Evolutionary conservation across 2,329 filamentous ascomycete genomes (phyloP), one percentile per base, ranked within the genome.

Genomic region (Alternaria hordeiaustralica): DNA sequence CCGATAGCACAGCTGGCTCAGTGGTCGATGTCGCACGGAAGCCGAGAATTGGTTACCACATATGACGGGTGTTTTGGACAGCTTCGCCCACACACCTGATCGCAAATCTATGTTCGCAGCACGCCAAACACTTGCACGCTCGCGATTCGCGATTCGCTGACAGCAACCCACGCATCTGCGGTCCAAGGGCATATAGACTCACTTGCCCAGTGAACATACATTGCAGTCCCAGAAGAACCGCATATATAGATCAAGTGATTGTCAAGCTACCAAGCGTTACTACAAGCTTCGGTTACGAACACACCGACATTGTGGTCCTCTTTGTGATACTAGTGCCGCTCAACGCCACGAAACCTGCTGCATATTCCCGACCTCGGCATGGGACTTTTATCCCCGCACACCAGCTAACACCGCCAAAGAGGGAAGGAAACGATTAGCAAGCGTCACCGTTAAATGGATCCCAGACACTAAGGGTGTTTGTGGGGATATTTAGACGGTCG

Each of bases 341-440:
- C 25, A 47, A 33, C 41, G 25, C 26, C 12, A 28, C 36, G 28
- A 21, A 50, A 21, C 18, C 33, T 6, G n/a, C 28, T 59, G 46
- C 54, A 26, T 61, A 59, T 64, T 33, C 55, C 58, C 69, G 70
- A 75, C 74, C 74, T 77, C 74, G 74, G 73, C 61, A 70, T 23
- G 47, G 33, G 23, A 20, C 11, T 10, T 26, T 56, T 56, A 64
- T 74, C 71, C 71, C 74, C 72, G 71, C 70, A 70, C 61, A 46
- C 33, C 8, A n/a, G 21, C 46, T 26, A 54, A 60, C 23, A 50
- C 25, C 5, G n/a, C 58, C 15, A 51, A 44, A 54, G 64, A 60
- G 23, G 67, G 54, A 63, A 58, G 21, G 11, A 13, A 53, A 64
- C 55, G 72, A 70, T 75, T 70, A 71, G 64, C 63, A 77, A 75